Conservation (phyloP, 768 basidiomycete genomes). For the Butyriboletus loyo region DNA sequence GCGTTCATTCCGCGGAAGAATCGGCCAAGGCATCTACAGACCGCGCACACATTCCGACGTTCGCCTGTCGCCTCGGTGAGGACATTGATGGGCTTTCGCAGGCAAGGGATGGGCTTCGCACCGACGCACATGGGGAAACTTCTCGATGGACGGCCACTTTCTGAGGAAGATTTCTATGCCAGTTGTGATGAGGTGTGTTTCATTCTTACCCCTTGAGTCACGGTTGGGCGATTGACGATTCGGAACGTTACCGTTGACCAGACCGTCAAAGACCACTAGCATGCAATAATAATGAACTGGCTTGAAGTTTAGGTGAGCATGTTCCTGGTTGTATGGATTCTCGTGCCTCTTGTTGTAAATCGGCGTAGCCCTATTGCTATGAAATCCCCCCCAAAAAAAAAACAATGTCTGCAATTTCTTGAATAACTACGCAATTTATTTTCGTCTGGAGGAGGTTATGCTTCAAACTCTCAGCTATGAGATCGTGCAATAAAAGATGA, state of each 20-base stretch:
- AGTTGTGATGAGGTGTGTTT: not conserved
- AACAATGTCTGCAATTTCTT: too few relatives aligned
- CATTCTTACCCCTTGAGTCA: not conserved
- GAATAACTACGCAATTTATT: too few relatives aligned
- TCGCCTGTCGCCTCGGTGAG: slow-evolving; percentile 35
- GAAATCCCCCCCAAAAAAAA: too few relatives aligned
- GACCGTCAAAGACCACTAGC: not conserved
- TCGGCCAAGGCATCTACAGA: slow-evolving; percentile 6
- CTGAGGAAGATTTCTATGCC: slow-evolving; percentile 7
- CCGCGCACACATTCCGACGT: slow-evolving; percentile 27
- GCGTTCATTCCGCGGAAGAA: slow-evolving; percentile 22
- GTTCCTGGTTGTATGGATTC: too few relatives aligned
- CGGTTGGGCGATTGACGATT: not conserved
- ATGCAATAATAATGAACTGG: not conserved
- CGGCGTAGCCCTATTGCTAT: too few relatives aligned
- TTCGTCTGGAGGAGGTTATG: too few relatives aligned
- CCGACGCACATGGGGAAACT: slow-evolving; percentile 43
- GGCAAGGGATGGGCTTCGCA: slow-evolving; percentile 39
- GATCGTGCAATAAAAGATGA: too few relatives aligned
- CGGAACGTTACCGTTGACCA: not conserved
- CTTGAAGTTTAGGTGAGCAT: too few relatives aligned
- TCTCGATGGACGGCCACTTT: slow-evolving; percentile 28
- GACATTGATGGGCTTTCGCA: slow-evolving; percentile 26
- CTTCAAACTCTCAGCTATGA: too few relatives aligned
- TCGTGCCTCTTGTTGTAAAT: too few relatives aligned